Conservation (phyloP, 129 eudicot genomes). For the Rutidosis leptorrhynchoides region DNA sequence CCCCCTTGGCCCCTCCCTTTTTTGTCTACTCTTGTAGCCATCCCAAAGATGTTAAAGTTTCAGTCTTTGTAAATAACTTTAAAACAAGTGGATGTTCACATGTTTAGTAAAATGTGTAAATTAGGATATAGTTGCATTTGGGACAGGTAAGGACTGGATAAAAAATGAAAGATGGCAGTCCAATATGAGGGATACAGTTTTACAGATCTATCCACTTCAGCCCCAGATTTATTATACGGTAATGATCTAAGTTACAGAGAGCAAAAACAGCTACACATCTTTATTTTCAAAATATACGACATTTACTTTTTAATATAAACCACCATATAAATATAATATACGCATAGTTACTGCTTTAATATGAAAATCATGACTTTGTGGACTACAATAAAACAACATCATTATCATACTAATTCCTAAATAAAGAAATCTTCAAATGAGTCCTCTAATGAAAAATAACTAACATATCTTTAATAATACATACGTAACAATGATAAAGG, state of each 20-base stretch:
- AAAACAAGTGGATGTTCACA: constrained; percentile 3
- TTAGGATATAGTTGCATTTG: constrained; percentile 1
- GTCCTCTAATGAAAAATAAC: not conserved
- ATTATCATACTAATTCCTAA: constrained; percentile 3
- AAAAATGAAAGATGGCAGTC: constrained; percentile 3
- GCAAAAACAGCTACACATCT: not conserved
- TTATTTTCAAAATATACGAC: not conserved
- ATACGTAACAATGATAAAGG: not conserved
- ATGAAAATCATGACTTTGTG: not conserved
- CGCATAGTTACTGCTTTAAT: not conserved
- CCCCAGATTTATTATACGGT: not conserved
- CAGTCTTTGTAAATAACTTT: not conserved
- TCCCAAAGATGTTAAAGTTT: not conserved
- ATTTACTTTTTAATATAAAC: not conserved
- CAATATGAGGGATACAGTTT: not conserved
- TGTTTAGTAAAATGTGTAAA: constrained; percentile 12
- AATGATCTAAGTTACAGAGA: not conserved
- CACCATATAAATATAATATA: not conserved
- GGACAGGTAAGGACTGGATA: constrained; percentile 8
- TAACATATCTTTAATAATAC: not conserved
- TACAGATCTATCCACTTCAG: not conserved
- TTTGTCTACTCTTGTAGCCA: constrained; percentile 1
- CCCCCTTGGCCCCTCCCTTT: not conserved
- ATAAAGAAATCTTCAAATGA: not conserved
- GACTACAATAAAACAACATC: not conserved